A percentile compares a stretch with the other conserved stretches of the same genome.
These are phyloP conservation scores for Grosmannia huntii DNA, from an alignment of 2,329 filamentous ascomycete species.

Conservation along the genomic window DNA sequence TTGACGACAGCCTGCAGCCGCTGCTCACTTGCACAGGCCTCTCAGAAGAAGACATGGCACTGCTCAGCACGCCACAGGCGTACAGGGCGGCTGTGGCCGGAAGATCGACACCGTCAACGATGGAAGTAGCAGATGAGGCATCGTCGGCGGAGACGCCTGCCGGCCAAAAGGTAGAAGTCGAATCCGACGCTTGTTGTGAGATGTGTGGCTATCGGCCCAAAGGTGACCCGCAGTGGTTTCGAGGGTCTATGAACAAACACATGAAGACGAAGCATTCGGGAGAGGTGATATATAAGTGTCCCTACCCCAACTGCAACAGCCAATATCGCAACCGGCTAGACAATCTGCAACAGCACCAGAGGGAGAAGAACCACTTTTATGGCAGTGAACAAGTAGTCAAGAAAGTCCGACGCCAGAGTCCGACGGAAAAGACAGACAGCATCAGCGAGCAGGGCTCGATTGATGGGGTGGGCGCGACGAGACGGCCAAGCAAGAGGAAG, in stretches of 20 bases:
- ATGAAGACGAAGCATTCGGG: conserved; percentile 40
- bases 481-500: conserved; percentile 34
- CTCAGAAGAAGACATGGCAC: neutral
- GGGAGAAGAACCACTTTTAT: conserved; percentile 43
- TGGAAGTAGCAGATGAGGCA: too few relatives aligned
- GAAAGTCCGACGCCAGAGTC: conserved; percentile 8
- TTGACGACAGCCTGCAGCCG: neutral
- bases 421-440: neutral
- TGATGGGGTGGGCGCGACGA: conserved; percentile 20
- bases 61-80: neutral
- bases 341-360: conserved; percentile 42
- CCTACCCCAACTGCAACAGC: conserved; percentile 39
- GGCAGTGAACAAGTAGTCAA: conserved; percentile 22
- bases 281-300: conserved; percentile 38
- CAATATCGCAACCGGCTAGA: conserved; percentile 43
- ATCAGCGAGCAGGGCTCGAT: neutral
- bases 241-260: conserved; percentile 46
- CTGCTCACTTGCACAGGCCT: neutral
- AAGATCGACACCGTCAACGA: neutral
- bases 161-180: conserved; percentile 13
- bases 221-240: conserved; percentile 45
- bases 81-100: neutral
- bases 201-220: conserved; percentile 43
- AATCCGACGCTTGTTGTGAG: conserved; percentile 33
- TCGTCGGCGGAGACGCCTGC: neutral